Conservation (phyloP, 805 yeast species). For the Pichia kluyveri region DNA sequence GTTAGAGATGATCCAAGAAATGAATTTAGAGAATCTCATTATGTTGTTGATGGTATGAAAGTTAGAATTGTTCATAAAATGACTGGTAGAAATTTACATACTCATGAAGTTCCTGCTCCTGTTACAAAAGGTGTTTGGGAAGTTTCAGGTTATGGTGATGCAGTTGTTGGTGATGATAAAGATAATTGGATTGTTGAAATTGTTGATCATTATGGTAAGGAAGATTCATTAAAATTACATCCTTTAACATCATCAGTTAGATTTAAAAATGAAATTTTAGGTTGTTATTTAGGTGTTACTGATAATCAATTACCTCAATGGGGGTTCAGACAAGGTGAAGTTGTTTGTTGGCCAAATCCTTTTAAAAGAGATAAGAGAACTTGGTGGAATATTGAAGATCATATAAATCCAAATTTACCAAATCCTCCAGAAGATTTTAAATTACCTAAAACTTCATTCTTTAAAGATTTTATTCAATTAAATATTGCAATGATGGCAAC, state of each 20-base stretch:
- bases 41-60: slow-evolving; percentile 51
- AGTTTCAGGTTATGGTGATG: slow-evolving; percentile 80
- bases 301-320: slow-evolving; percentile 64
- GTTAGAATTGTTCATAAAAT: slow-evolving; percentile 64
- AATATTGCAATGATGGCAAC: slow-evolving; percentile 86
- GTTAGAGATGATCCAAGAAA: slow-evolving; percentile 36
- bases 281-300: slow-evolving; percentile 72
- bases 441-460: slow-evolving; percentile 66
- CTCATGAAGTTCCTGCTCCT: slow-evolving; percentile 76
- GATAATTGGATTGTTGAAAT: slow-evolving; percentile 91
- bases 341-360: slow-evolving; percentile 63
- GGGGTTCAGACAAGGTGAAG: slow-evolving; percentile 87
- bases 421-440: slow-evolving; percentile 51
- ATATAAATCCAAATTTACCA: slow-evolving; percentile 50
- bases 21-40: slow-evolving; percentile 24
- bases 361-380: slow-evolving; percentile 72
- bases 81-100: slow-evolving; percentile 71
- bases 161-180: slow-evolving; percentile 61
- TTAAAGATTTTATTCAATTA: slow-evolving; percentile 66
- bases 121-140: slow-evolving; percentile 60
- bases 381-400: slow-evolving; percentile 82
- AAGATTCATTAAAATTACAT: slow-evolving; percentile 45
- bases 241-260: slow-evolving; percentile 74
- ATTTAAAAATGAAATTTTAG: slow-evolving; percentile 50
- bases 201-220: slow-evolving; percentile 50